Base-by-base conservation (phyloP, 164 flowering plant species). In the Hamamelis virginiana region DNA sequence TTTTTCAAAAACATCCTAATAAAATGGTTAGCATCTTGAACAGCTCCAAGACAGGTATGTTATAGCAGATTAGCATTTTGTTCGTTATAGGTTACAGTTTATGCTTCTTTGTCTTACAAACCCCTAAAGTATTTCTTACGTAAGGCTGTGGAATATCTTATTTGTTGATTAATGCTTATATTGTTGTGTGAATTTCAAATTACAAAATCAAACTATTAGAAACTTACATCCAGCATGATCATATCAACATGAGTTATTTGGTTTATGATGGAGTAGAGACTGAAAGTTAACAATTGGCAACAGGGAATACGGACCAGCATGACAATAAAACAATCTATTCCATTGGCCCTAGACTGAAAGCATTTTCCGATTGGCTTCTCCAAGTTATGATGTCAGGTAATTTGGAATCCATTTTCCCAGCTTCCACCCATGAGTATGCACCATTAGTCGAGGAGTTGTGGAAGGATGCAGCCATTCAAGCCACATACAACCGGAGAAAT, bases 301-400 rank as follows among this genome's bases (percentile, higher is more conserved):
- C 66, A 70, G 78, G 61, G 50, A 63, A 28, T 61, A 15, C 52
- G 33, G 62, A 52, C 38, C 63, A 62, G 65, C 46, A 22, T 38
- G 70, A 66, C 8, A 62, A 57, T 46, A 72, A 52, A 41, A 70
- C 78, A 46, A 64, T 69, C 21, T 83, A 81, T 71, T 76, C 85
- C n/a, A 64, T 83, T 27, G 74, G 71, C 56, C 79, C 75, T 15
- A 78, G 68, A 68, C 72, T 83, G 66, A 78, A 78, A 64, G 53
- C 62, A 26, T 79, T 84, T 72, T 80, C 80, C 13, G 86, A 86
- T 66, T 84, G 86, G 87, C 80, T 86, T 65, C 72, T 84, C 13
- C 47, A 79, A 58, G 76, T 65, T 13, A 78, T 70, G 76, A 76
- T 52, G n/a, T 72, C 80, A 3, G 89, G 86, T 19, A 77, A 80